These are phyloP conservation scores for Cephalotrichum gorgonifer DNA, from an alignment of 2,329 filamentous ascomycete species.

Conservation along the genomic window DNA sequence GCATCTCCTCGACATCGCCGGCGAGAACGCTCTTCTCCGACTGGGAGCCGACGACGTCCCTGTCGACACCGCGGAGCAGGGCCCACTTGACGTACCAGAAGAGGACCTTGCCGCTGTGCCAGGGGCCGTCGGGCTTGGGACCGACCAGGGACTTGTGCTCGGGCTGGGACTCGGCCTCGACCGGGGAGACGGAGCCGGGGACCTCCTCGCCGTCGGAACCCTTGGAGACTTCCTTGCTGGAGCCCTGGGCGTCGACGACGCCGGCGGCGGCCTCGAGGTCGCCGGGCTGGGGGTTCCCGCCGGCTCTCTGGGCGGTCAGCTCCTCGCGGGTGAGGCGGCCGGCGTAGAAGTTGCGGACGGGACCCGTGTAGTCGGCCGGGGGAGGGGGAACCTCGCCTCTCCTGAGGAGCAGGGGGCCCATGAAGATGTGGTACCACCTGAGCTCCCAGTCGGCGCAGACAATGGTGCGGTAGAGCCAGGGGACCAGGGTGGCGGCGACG, in stretches of 20 bases:
- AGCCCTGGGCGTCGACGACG: constrained; percentile 13
- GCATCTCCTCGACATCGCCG: constrained; percentile 42
- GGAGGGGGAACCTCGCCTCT: constrained; percentile 28
- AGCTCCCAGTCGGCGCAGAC: constrained; percentile 52
- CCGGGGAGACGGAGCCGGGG: constrained; percentile 5
- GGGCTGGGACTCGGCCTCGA: constrained; percentile 19
- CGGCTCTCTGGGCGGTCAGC: constrained; percentile 16
- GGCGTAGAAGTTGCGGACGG: constrained; percentile 43
- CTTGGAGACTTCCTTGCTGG: neutral
- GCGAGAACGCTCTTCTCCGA: constrained; percentile 30
- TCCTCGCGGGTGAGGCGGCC: constrained; percentile 42
- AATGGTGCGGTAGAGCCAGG: constrained; percentile 48
- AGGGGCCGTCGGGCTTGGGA: constrained; percentile 28
- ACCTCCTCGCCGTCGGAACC: constrained; percentile 17
- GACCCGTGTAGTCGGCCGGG: constrained; percentile 28
- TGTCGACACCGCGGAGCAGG: constrained; percentile 35
- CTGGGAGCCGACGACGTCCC: constrained; percentile 27
- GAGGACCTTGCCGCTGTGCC: constrained; percentile 29
- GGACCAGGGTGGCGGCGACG: constrained; percentile 42
- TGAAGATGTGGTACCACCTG: constrained; percentile 39
- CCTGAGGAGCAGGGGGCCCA: constrained; percentile 41
- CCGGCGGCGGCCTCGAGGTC: constrained; percentile 9
- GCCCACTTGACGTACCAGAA: constrained; percentile 33
- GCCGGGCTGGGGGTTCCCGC: constrained; percentile 3
- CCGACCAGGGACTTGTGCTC: constrained; percentile 22